phyloP scores from a whole-genome alignment of 345 rosid genomes.

The Corymbia maculata region DNA sequence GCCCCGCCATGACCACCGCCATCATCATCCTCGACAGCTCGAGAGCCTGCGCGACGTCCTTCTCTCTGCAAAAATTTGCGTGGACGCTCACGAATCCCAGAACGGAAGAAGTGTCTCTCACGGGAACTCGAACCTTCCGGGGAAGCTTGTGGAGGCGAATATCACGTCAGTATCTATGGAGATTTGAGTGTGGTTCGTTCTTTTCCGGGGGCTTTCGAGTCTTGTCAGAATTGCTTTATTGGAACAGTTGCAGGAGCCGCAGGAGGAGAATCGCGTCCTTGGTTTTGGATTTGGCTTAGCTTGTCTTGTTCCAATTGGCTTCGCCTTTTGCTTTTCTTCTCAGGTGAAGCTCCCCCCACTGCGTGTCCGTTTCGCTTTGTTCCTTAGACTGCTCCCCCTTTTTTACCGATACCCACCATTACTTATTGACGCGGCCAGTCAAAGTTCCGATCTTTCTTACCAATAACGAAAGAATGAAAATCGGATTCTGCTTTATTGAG shows the following conservation, averaged over 20 bases:
- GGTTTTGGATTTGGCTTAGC: not conserved
- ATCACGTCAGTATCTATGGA: not conserved
- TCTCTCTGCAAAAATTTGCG: not conserved
- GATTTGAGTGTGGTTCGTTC: not conserved
- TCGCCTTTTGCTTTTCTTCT: no score
- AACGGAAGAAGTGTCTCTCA: not conserved
- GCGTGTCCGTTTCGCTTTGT: no score
- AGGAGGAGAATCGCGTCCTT: not conserved
- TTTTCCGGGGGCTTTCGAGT: not conserved
- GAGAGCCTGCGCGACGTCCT: not conserved
- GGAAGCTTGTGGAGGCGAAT: not conserved
- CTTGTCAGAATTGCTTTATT: not conserved
- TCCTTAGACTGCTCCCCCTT: no score
- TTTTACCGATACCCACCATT: no score
- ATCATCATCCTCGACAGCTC: conserved; percentile 28
- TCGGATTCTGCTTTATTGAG: no score
- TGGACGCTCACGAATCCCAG: not conserved
- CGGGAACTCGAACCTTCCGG: not conserved
- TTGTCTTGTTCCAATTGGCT: no score
- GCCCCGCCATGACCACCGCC: conserved; percentile 33
- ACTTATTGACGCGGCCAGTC: no score
- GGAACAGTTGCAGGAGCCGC: not conserved
- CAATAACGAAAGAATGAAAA: no score
- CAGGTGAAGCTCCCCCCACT: not conserved
- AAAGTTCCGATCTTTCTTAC: no score